Evolutionary conservation across 208 protist species (phyloP).

Genomic region (Acanthamoeba healyi): DNA sequence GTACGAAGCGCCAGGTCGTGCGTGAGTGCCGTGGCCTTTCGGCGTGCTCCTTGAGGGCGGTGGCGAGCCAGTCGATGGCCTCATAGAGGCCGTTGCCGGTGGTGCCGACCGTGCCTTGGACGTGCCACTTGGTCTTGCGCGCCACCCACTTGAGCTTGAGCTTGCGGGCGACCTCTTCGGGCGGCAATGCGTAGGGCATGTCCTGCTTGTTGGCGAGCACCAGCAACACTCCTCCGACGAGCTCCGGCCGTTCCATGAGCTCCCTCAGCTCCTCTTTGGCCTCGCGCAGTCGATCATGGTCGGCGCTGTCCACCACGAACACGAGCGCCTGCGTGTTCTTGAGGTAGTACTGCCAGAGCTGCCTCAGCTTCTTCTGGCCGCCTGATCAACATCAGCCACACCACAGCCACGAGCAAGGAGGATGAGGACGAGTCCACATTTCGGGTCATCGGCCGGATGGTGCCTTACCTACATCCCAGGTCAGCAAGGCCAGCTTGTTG

Average conservation of each 20-base stretch:
- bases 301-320: constrained; percentile 95
- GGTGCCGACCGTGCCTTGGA: background rate
- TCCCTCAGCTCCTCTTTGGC: constrained; percentile 87
- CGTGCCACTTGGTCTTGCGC: constrained; percentile 3
- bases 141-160: background rate
- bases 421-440: background rate
- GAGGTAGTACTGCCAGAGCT: constrained; percentile 98
- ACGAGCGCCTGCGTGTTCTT: constrained; percentile 94
- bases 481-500: background rate
- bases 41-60: background rate
- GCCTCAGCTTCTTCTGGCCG: constrained; percentile 80
- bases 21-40: background rate
- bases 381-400: background rate
- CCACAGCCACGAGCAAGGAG: too few species aligned
- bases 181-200: constrained; percentile 85
- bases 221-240: constrained; percentile 91
- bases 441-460: background rate
- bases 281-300: constrained; percentile 91
- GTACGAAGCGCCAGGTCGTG: constrained; percentile 1
- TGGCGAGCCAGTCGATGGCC: background rate
- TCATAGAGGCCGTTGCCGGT: background rate
- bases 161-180: constrained; percentile 84
- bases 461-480: constrained; percentile 10
- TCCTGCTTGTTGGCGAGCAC: constrained; percentile 96
- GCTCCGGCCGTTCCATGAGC: constrained; percentile 92